These are phyloP conservation scores for Heliophila coronopifolia DNA, from an alignment of 441 rosid species.

Conservation along the genomic window DNA sequence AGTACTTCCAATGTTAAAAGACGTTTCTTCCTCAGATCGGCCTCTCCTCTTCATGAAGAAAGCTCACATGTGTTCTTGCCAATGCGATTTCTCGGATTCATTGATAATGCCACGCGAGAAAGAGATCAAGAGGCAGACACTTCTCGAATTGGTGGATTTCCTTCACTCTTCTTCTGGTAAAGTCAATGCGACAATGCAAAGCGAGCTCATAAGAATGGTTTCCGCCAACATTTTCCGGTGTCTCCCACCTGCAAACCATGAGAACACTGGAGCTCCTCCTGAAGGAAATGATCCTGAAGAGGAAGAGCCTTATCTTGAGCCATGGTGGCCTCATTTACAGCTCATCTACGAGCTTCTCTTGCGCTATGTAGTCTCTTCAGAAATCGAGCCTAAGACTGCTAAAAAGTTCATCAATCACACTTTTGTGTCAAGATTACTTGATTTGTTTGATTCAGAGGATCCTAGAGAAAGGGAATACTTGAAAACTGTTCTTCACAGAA, in stretches of 20 bases:
- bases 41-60: constrained; percentile 37
- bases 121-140: constrained; percentile 60
- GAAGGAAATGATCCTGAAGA: constrained; percentile 43
- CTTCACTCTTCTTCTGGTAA: too few species aligned
- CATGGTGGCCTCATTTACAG: constrained; percentile 82
- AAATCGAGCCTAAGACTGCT: constrained; percentile 61
- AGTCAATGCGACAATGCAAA: constrained; percentile 57
- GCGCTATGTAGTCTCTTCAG: constrained; percentile 64
- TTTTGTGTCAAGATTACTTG: constrained; percentile 51
- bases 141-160: constrained; percentile 64
- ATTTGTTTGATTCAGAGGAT: constrained; percentile 71
- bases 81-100: constrained; percentile 37
- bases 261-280: constrained; percentile 48
- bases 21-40: constrained; percentile 36
- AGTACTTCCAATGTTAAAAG: constrained; percentile 33
- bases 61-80: constrained; percentile 39
- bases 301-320: constrained; percentile 50
- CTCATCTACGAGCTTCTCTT: constrained; percentile 60
- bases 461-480: constrained; percentile 70
- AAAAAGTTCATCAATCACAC: constrained; percentile 55
- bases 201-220: constrained; percentile 52
- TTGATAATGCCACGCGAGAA: constrained; percentile 43
- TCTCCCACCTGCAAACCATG: too few species aligned
- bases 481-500: constrained; percentile 64
- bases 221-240: constrained; percentile 54